Conservation (phyloP, 805 yeast genomes). For the Metschnikowia continentalis region DNA sequence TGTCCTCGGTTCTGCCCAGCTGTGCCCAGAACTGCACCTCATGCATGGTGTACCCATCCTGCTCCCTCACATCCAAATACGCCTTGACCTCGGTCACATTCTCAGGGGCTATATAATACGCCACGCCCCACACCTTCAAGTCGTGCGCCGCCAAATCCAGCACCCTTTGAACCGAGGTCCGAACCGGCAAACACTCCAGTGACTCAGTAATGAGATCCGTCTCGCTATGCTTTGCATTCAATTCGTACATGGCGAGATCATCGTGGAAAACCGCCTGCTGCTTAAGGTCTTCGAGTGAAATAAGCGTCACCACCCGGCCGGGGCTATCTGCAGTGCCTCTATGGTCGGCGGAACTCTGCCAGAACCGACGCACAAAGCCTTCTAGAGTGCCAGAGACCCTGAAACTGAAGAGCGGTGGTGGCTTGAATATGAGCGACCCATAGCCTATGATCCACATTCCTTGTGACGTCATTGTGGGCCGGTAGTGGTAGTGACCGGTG, state of each 20-base stretch:
- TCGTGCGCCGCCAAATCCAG: slow-evolving; percentile 34
- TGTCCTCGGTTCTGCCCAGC: neutral
- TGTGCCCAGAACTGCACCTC: slow-evolving; percentile 56
- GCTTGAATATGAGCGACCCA: slow-evolving; percentile 85
- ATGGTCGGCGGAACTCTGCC: slow-evolving; percentile 91
- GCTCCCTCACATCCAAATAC: slow-evolving; percentile 78
- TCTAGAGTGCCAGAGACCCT: slow-evolving; percentile 67
- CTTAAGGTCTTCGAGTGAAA: slow-evolving; percentile 55
- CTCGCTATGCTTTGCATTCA: slow-evolving; percentile 6
- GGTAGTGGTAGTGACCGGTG: neutral
- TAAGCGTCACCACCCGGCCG: slow-evolving; percentile 83
- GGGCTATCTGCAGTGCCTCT: slow-evolving; percentile 84
- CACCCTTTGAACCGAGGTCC: slow-evolving; percentile 8
- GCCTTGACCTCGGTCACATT: slow-evolving; percentile 57
- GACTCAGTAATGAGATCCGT: neutral
- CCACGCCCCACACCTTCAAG: slow-evolving; percentile 70
- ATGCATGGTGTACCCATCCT: slow-evolving; percentile 79
- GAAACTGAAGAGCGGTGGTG: slow-evolving; percentile 68
- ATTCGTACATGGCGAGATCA: slow-evolving; percentile 39
- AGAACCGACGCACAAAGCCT: slow-evolving; percentile 79
- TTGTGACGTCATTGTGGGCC: neutral
- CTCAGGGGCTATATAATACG: slow-evolving; percentile 71
- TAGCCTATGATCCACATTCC: slow-evolving; percentile 84
- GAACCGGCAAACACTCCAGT: slow-evolving; percentile 7
- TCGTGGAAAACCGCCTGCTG: slow-evolving; percentile 35